Base-by-base conservation (phyloP, 148 eudicot species). In the Nepenthes mirabilis region DNA sequence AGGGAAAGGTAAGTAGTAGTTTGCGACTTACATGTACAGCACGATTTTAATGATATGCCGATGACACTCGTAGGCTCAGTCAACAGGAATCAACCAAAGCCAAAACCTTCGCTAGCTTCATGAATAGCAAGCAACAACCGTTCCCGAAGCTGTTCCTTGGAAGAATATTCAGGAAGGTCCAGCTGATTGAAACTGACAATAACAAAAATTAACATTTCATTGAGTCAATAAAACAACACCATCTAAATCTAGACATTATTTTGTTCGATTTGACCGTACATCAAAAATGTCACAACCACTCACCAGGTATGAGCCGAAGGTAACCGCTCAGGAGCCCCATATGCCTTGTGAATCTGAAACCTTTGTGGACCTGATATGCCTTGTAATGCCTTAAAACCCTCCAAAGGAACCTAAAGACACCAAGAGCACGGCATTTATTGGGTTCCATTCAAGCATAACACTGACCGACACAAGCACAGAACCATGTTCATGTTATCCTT, bases 281-380 rank as follows among this genome's bases (percentile, higher is more conserved):
- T 11, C 40, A 34, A 0, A 37, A 53, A 6, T 34, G 37, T 56
- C n/a, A 37, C 55, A 45, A 11, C 37, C 33, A 70, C 83, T 72
- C 63, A 89, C 99, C 99, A 93, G 50, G 99, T 93, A 72, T 93
- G 99, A 64, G 99, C 99, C 4, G 99, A 93, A 65, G 99, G 99
- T 58, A 93, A 80, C 63, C 96, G 75, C 84, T 89, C 99, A 37
- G 97, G 96, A 66, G 95, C 91, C 52, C 99, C 99, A 73, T 93
- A 93, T 4, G 99, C 97, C 70, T 86, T 93, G 83, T 93, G 99
- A 69, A 93, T 81, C 74, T 93, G 99, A 62, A 93, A 82, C 67
- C 75, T 93, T 71, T 93, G 99, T 12, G 99, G 95, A 74, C 99
- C 99, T 61, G 99, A 89, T 59, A 93, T 93, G 35, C 99, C 99